phyloP scores from a whole-genome alignment of 78 protist genomes.

The Carpediemonas membranifera region DNA sequence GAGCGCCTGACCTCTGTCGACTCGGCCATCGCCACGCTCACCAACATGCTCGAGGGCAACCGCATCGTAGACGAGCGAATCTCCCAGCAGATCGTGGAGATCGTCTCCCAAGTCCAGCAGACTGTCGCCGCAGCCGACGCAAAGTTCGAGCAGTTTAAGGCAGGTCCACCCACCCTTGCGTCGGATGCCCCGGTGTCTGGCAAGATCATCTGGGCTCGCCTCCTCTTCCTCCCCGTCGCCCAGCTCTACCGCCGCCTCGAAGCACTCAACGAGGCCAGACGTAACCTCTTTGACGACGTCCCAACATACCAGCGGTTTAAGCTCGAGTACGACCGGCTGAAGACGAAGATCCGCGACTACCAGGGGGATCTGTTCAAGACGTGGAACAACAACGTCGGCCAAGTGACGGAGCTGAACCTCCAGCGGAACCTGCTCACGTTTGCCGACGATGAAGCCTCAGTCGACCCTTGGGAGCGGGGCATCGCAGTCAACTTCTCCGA shows the following conservation, averaged over 20 bases:
- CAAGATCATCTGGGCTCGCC: conserved; percentile 56
- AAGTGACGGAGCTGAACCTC: background rate
- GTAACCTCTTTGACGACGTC: background rate
- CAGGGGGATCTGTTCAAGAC: conserved; percentile 20
- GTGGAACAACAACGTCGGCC: conserved; percentile 37
- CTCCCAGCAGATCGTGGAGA: conserved; percentile 45
- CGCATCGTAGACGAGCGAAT: background rate
- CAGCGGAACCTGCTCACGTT: conserved; percentile 10
- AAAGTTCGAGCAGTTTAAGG: conserved; percentile 26
- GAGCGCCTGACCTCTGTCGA: conserved; percentile 56
- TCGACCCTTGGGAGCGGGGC: background rate
- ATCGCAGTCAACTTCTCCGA: conserved; percentile 50
- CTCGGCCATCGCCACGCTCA: conserved; percentile 57
- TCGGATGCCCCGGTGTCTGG: conserved; percentile 74
- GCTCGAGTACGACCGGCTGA: conserved; percentile 37
- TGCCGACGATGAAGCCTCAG: background rate
- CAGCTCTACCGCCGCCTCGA: conserved; percentile 47
- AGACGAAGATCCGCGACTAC: conserved; percentile 38
- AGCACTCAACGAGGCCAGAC: background rate
- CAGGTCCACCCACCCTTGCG: conserved; percentile 56
- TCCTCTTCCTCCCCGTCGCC: conserved; percentile 51
- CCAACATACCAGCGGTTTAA: background rate
- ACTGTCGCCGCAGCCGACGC: conserved; percentile 15
- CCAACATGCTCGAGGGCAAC: conserved; percentile 9
- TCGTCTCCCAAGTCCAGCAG: too few species aligned